Evolutionary conservation across 2,329 filamentous ascomycete species (phyloP).

Genomic region (Phialophora chinensis): DNA sequence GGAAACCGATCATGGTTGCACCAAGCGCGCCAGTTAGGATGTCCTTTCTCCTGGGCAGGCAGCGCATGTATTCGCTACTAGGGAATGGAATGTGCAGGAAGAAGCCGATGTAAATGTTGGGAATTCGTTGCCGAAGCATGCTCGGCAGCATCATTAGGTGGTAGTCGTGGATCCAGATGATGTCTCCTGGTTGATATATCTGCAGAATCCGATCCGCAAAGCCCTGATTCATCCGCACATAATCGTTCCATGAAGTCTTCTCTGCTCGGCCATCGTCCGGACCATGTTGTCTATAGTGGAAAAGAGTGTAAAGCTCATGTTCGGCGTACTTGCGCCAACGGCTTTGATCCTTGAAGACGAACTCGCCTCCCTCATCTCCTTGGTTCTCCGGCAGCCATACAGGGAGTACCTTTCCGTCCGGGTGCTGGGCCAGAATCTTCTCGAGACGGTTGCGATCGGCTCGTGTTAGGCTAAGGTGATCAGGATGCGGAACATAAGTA

Average conservation of each 20-base stretch:
- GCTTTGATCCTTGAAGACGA: slow-evolving; percentile 78
- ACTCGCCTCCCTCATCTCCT: slow-evolving; percentile 70
- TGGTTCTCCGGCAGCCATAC: slow-evolving; percentile 86
- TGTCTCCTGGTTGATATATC: slow-evolving; percentile 88
- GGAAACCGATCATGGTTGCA: slow-evolving; percentile 91
- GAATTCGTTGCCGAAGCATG: slow-evolving; percentile 82
- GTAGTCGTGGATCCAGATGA: slow-evolving; percentile 93
- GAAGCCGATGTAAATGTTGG: slow-evolving; percentile 92
- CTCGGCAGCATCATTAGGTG: slow-evolving; percentile 88
- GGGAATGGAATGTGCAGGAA: slow-evolving; percentile 94
- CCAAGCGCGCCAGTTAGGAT: slow-evolving; percentile 87
- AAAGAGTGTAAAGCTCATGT: slow-evolving; percentile 86
- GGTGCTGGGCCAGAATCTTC: slow-evolving; percentile 71
- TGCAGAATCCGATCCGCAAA: slow-evolving; percentile 90
- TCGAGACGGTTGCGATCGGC: slow-evolving; percentile 77
- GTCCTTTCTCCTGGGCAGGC: slow-evolving; percentile 85
- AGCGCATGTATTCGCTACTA: slow-evolving; percentile 92
- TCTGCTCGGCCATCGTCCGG: slow-evolving; percentile 83
- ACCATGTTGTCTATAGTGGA: slow-evolving; percentile 95
- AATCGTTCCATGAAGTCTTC: slow-evolving; percentile 86
- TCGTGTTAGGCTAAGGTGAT: slow-evolving; percentile 73
- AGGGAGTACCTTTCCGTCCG: slow-evolving; percentile 78
- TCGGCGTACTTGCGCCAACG: slow-evolving; percentile 91
- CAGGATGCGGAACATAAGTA: slow-evolving; percentile 55
- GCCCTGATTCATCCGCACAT: slow-evolving; percentile 88